Percentiles rank a stretch among this genome's conserved stretches.
Evolutionary conservation across 768 basidiomycete genomes (phyloP).

Genomic region (Pleurotus giganteus): DNA sequence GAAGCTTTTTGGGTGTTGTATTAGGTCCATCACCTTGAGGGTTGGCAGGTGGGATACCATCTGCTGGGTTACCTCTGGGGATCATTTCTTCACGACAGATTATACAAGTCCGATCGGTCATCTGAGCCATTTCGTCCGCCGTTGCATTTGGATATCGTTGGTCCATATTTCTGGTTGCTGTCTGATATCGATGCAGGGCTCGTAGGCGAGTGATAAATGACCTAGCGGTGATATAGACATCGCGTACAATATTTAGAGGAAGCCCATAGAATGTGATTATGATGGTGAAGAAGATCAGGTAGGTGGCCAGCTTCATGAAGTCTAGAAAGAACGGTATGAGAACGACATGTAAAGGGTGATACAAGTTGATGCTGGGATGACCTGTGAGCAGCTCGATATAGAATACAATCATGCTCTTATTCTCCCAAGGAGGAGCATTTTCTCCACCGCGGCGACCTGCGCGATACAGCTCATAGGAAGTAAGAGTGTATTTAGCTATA

Average conservation of each 20-base stretch:
- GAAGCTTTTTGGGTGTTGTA: slow-evolving; percentile 93
- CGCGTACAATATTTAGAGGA: slow-evolving; percentile 94
- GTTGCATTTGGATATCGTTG: slow-evolving; percentile 92
- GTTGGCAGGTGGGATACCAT: slow-evolving; percentile 20
- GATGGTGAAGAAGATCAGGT: slow-evolving; percentile 90
- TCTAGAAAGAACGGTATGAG: slow-evolving; percentile 45
- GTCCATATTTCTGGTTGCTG: slow-evolving; percentile 96
- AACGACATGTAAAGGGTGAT: slow-evolving; percentile 7
- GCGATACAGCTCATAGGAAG: slow-evolving; percentile 76
- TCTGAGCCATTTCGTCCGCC: slow-evolving; percentile 73
- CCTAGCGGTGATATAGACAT: slow-evolving; percentile 93
- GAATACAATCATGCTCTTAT: slow-evolving; percentile 96
- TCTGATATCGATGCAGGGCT: slow-evolving; percentile 88
- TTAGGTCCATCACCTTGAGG: slow-evolving; percentile 71
- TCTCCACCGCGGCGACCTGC: slow-evolving; percentile 78
- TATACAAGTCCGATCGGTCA: slow-evolving; percentile 92
- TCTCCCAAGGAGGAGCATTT: slow-evolving; percentile 91
- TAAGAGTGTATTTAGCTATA: slow-evolving; percentile 80
- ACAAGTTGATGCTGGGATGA: slow-evolving; percentile 32
- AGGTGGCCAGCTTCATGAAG: slow-evolving; percentile 90
- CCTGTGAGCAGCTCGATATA: slow-evolving; percentile 92
- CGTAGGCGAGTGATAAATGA: slow-evolving; percentile 88
- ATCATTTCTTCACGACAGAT: slow-evolving; percentile 98
- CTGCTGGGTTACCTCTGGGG: slow-evolving; percentile 10
- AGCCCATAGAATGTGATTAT: slow-evolving; percentile 94